Conservation (phyloP, 139 green algal genomes). For the Coelastrella sp. region DNA sequence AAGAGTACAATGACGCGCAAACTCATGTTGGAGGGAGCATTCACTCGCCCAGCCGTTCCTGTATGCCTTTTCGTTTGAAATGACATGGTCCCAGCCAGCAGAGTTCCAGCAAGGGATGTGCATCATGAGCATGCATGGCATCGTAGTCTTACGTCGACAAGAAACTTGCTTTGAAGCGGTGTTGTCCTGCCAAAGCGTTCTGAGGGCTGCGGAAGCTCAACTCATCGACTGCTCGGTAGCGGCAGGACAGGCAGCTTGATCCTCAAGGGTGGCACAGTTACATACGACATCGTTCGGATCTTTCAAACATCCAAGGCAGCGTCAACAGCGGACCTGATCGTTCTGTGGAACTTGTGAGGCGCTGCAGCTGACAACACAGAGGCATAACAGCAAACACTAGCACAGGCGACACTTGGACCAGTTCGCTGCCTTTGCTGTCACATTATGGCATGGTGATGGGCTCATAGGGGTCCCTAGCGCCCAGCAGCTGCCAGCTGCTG, state of each 20-base stretch:
- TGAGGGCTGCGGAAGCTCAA: background rate
- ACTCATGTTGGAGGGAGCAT: no score
- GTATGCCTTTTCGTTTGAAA: no score
- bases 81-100: no score
- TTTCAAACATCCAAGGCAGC: background rate
- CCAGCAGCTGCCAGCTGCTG: slow-evolving; percentile 13
- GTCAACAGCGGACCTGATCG: background rate
- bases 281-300: background rate
- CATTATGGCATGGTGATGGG: background rate
- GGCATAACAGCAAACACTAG: background rate
- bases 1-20: no score
- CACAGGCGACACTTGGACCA: background rate
- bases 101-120: no score
- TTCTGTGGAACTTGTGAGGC: background rate
- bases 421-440: background rate
- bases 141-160: no score
- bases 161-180: no score
- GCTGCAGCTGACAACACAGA: slow-evolving; percentile 7
- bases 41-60: no score
- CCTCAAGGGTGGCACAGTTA: background rate
- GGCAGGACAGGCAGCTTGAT: background rate
- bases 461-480: background rate
- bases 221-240: background rate
- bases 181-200: no score
- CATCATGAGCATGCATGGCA: no score